These are phyloP conservation scores for Fusarium sp. DNA, from an alignment of 2,329 filamentous ascomycete species.

Conservation along the genomic window DNA sequence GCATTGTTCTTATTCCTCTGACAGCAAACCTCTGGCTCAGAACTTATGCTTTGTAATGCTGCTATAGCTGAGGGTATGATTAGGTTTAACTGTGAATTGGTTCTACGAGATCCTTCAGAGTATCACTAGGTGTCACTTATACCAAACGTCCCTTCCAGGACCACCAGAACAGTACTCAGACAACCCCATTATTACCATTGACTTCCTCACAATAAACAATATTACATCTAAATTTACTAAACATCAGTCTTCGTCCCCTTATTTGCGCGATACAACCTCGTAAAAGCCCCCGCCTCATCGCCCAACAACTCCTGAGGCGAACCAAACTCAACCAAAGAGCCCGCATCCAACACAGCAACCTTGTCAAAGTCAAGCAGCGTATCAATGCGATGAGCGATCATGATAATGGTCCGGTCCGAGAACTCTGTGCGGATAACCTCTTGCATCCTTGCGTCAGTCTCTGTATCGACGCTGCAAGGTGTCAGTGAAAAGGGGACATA, in stretches of 20 bases:
- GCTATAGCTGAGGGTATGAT: not conserved
- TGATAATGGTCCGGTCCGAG: conserved; percentile 50
- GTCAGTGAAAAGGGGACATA: conserved; percentile 13
- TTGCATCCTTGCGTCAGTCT: conserved; percentile 51
- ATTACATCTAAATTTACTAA: not conserved
- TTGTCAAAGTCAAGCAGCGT: conserved; percentile 54
- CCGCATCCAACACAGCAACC: conserved; percentile 51
- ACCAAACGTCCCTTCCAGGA: no score
- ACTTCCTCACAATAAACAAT: not conserved
- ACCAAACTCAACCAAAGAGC: conserved; percentile 50
- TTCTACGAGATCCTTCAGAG: not conserved
- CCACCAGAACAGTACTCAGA: no score
- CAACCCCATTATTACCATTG: not conserved
- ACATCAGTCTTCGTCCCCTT: conserved; percentile 30
- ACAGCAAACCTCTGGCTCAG: not conserved
- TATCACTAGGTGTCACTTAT: no score
- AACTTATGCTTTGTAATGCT: not conserved
- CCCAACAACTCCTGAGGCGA: conserved; percentile 44
- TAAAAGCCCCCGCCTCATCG: conserved; percentile 41
- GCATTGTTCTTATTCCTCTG: not conserved
- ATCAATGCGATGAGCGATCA: conserved; percentile 54
- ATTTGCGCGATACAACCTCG: conserved; percentile 44
- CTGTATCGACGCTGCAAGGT: conserved; percentile 47
- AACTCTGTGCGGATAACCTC: conserved; percentile 51
- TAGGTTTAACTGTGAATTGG: not conserved